phyloP scores from a whole-genome alignment of 148 eudicot species.

The Nepenthes gracilis region DNA sequence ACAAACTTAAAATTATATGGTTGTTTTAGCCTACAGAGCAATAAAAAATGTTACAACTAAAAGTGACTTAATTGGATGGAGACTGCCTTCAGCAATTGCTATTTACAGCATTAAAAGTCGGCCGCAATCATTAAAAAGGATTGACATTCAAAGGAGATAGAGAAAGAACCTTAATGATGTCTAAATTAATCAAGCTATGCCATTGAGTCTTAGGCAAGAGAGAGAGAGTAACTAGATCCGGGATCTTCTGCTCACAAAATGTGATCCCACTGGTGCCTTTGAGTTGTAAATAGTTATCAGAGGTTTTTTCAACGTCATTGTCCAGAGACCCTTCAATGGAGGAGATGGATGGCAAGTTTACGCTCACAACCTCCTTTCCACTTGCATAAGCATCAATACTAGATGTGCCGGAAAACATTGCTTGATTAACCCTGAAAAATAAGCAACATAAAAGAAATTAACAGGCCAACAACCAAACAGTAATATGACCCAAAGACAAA shows the following conservation, averaged over 20 bases:
- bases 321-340: slow-evolving; percentile 35
- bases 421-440: slow-evolving; percentile 71
- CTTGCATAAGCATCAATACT: slow-evolving; percentile 56
- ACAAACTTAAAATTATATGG: too few species aligned
- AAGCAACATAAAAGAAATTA: background rate
- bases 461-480: background rate
- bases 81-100: too few species aligned
- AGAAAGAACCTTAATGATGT: slow-evolving; percentile 64
- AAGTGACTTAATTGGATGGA: too few species aligned
- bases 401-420: slow-evolving; percentile 74
- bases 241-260: slow-evolving; percentile 47
- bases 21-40: too few species aligned
- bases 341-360: slow-evolving; percentile 70
- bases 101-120: too few species aligned
- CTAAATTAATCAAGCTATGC: slow-evolving; percentile 96
- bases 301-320: slow-evolving; percentile 22
- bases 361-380: slow-evolving; percentile 62
- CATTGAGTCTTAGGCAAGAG: slow-evolving; percentile 93
- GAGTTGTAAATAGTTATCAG: slow-evolving; percentile 10
- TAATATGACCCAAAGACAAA: background rate
- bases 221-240: slow-evolving; percentile 88
- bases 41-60: too few species aligned
- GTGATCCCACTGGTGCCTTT: slow-evolving; percentile 14
- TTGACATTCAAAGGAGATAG: background rate
- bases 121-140: too few species aligned